Evolutionary conservation across 306 rosid species (phyloP).

Genomic region (Pyrus bretschneideri): DNA sequence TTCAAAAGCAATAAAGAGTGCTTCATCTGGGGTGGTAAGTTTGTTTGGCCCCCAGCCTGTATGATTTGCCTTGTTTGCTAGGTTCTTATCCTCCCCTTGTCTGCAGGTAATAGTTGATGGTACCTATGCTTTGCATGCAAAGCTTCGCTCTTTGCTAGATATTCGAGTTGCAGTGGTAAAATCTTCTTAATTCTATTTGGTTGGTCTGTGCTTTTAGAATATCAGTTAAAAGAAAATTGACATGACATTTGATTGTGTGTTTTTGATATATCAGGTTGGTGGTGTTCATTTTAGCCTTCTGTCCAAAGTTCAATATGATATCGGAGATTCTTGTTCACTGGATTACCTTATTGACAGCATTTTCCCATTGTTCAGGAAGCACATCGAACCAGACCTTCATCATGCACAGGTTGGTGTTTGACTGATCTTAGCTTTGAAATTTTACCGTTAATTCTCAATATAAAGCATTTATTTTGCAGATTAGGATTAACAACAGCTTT

Average conservation of each 20-base stretch:
- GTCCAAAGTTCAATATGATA: constrained; percentile 91
- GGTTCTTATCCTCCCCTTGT: constrained; percentile 14
- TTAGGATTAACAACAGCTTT: constrained; percentile 97
- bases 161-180: constrained; percentile 98
- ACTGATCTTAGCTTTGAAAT: constrained; percentile 25
- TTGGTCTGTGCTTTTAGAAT: constrained; percentile 4
- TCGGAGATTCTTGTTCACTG: constrained; percentile 96
- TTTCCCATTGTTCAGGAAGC: constrained; percentile 93
- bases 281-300: constrained; percentile 98
- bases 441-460: constrained; percentile 23
- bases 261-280: constrained; percentile 71
- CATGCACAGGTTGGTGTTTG: constrained; percentile 87
- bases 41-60: constrained; percentile 12
- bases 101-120: constrained; percentile 93
- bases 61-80: background rate
- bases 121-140: constrained; percentile 92
- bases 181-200: constrained; percentile 1
- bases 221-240: constrained; percentile 13
- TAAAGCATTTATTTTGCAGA: constrained; percentile 49
- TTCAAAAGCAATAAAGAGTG: constrained; percentile 65
- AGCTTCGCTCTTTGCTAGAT: constrained; percentile 90
- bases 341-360: constrained; percentile 97
- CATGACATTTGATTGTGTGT: constrained; percentile 10
- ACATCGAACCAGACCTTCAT: constrained; percentile 98
- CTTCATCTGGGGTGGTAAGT: constrained; percentile 90